Percentiles rank a stretch among this genome's conserved stretches.
phyloP scores from a whole-genome alignment of 495 filamentous ascomycete species.

The Penicillium dipodomyicola region DNA sequence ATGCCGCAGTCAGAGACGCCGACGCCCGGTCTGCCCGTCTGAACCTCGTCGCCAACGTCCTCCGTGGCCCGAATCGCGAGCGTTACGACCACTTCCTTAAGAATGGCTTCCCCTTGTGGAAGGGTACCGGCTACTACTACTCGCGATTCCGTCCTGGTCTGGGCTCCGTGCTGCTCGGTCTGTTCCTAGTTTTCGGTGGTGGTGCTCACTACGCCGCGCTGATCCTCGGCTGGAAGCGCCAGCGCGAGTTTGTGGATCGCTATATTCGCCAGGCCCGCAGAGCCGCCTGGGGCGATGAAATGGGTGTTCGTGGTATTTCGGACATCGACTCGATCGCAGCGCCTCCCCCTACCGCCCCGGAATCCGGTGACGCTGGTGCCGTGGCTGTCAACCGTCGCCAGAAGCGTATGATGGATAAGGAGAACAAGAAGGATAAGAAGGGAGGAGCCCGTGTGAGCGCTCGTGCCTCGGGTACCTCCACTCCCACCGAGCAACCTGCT shows the following conservation, averaged over 20 bases:
- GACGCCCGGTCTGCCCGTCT: constrained; percentile 77
- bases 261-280: constrained; percentile 88
- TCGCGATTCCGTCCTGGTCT: constrained; percentile 86
- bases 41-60: constrained; percentile 77
- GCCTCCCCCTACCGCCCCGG: constrained; percentile 38
- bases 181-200: constrained; percentile 84
- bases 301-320: constrained; percentile 62
- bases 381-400: constrained; percentile 79
- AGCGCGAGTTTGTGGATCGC: constrained; percentile 82
- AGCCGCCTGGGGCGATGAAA: constrained; percentile 83
- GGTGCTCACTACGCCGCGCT: constrained; percentile 80
- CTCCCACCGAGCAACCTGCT: constrained; percentile 45
- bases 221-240: constrained; percentile 79
- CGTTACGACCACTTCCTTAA: constrained; percentile 94
- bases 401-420: constrained; percentile 81
- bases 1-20: constrained; percentile 72
- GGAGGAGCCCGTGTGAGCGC: constrained; percentile 38
- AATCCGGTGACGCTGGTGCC: constrained; percentile 39
- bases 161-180: constrained; percentile 73
- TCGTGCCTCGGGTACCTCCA: constrained; percentile 47
- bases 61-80: constrained; percentile 73
- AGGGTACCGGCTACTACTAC: constrained; percentile 98
- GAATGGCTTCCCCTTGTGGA: constrained; percentile 95
- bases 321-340: constrained; percentile 56
- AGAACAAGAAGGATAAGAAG: constrained; percentile 65